phyloP scores from a whole-genome alignment of 768 basidiomycete species.

The Lactarius pseudohatsudake region DNA sequence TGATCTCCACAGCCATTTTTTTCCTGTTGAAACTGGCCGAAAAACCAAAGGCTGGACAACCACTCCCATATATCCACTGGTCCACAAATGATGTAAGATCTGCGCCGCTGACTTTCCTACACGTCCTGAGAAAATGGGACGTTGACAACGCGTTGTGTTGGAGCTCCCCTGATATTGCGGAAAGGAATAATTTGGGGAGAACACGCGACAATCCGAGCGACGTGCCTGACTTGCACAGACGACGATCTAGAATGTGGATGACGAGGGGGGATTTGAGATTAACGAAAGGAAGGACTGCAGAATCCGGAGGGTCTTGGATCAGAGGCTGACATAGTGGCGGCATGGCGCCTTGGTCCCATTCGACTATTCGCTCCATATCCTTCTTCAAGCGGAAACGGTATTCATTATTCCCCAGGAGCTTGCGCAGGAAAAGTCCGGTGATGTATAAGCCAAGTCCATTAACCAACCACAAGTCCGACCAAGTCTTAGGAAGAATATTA shows the following conservation, averaged over 20 bases:
- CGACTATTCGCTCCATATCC: constrained; percentile 91
- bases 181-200: constrained; percentile 91
- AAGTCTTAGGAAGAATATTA: constrained; percentile 90
- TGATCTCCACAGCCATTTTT: constrained; percentile 97
- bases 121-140: constrained; percentile 84
- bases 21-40: constrained; percentile 93
- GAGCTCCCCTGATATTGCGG: constrained; percentile 90
- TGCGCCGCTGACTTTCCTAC: constrained; percentile 90
- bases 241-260: constrained; percentile 91
- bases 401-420: constrained; percentile 93
- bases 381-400: constrained; percentile 94
- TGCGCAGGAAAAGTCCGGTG: constrained; percentile 81
- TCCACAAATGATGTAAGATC: constrained; percentile 92
- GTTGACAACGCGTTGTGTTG: constrained; percentile 85
- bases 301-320: constrained; percentile 79
- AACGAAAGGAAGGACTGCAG: constrained; percentile 78
- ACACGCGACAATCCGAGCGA: constrained; percentile 93
- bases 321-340: constrained; percentile 94
- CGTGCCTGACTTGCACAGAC: constrained; percentile 92
- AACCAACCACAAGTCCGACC: constrained; percentile 96
- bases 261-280: constrained; percentile 96
- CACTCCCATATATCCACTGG: constrained; percentile 98
- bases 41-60: constrained; percentile 89
- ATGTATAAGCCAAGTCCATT: constrained; percentile 92
- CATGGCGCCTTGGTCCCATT: constrained; percentile 84